Percentiles rank a stretch among this genome's conserved stretches.
phyloP scores from a whole-genome alignment of 768 basidiomycete species.

The Suillus occidentalis region DNA sequence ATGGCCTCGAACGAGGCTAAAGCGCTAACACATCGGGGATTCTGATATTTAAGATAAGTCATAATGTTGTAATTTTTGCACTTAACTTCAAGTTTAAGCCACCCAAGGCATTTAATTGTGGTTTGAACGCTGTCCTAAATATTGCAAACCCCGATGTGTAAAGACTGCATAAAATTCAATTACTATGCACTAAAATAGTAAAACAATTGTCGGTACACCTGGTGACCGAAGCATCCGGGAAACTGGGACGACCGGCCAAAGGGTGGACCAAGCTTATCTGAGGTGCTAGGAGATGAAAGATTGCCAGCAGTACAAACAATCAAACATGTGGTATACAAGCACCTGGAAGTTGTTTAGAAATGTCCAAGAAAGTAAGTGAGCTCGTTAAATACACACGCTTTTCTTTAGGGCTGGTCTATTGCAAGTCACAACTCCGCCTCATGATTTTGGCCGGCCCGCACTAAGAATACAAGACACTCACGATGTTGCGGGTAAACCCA shows the following conservation, averaged over 20 bases:
- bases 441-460: not conserved
- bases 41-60: too few species aligned
- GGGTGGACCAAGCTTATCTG: constrained; percentile 54
- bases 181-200: too few species aligned
- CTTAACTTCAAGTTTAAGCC: too few species aligned
- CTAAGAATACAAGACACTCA: not conserved
- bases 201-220: constrained; percentile 61
- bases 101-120: too few species aligned
- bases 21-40: too few species aligned
- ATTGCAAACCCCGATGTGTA: too few species aligned
- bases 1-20: too few species aligned
- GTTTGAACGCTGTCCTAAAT: too few species aligned
- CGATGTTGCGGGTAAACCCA: not conserved
- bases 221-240: constrained; percentile 62
- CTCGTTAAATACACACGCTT: constrained; percentile 5
- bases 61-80: too few species aligned
- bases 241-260: constrained; percentile 59
- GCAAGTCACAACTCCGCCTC: not conserved
- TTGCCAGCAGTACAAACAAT: constrained; percentile 39
- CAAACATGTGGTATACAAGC: constrained; percentile 56
- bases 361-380: constrained; percentile 25
- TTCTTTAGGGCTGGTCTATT: constrained; percentile 48
- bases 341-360: constrained; percentile 70
- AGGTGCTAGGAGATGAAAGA: constrained; percentile 57
- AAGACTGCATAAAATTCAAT: too few species aligned